Base-by-base conservation (phyloP, 2,329 filamentous ascomycete species). In the Mariannaea sp. region DNA sequence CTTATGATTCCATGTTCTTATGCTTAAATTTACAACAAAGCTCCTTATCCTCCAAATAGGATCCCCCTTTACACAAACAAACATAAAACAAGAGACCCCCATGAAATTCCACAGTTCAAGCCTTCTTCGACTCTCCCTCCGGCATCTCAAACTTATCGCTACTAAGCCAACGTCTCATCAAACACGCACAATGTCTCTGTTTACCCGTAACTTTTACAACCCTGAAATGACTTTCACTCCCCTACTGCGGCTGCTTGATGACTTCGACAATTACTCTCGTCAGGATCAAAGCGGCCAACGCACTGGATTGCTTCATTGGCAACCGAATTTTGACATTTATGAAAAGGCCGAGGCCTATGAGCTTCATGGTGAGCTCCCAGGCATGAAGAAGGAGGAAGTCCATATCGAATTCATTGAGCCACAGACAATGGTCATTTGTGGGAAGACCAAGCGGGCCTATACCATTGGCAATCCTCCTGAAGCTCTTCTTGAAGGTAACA, bases 311-410 rank as follows among this genome's bases (percentile, higher is more conserved):
- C n/a, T n/a, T n/a, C n/a, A n/a, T n/a, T 92, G 91, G 81, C 81
- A 83, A 53, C 90, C 89, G 49, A 88, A 85, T 72, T 93, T 93
- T 68, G 89, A 93, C 65, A 80, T 92, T 56, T 86, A 83, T 70
- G 90, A 94, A 75, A 82, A 81, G 10, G 80, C 81, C 56, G 73
- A 83, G 5, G 70, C 76, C 58, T 93, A 91, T 68, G 86, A 93
- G 73, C 85, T 93, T 14, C 84, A 92, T 65, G 90, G 89, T 65
- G 89, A 93, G 72, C 83, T 93, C 6, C 86, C 89, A 0, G 90
- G 90, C 49, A 78, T 92, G 62, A 81, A 82, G 58, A 88, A 90
- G 74, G 84, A 89, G 63, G 78, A 92, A 66, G 77, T 94, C 67
- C 77, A 81, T 68, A 88, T 93, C 68, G 89, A 93, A 68, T 93